A percentile compares a stretch with the other conserved stretches of the same genome.
phyloP scores from a whole-genome alignment of 805 yeast species.

The Metschnikowia continentalis region DNA sequence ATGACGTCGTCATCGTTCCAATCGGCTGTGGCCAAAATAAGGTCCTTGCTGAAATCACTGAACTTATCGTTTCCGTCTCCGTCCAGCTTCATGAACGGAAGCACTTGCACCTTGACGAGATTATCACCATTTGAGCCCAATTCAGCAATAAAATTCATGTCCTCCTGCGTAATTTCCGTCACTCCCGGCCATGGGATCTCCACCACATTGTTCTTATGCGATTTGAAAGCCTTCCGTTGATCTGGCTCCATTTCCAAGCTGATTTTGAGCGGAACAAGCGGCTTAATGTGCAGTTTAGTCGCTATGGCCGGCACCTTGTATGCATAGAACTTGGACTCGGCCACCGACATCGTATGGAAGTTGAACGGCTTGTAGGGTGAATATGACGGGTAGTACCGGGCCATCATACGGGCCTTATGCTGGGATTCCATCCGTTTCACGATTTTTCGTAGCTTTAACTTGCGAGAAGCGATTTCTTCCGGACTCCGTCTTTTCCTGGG shows the following conservation, averaged over 20 bases:
- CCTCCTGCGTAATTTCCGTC: slow-evolving; percentile 26
- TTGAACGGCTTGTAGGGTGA: slow-evolving; percentile 51
- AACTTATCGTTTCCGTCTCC: slow-evolving; percentile 37
- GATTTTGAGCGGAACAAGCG: slow-evolving; percentile 56
- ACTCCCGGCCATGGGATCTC: slow-evolving; percentile 8
- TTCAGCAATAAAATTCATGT: slow-evolving; percentile 28
- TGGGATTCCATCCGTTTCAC: slow-evolving; percentile 30
- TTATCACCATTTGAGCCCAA: slow-evolving; percentile 20
- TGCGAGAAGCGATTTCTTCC: slow-evolving; percentile 21
- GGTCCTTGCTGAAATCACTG: slow-evolving; percentile 45
- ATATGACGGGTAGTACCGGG: slow-evolving; percentile 61
- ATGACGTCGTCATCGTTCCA: slow-evolving; percentile 71
- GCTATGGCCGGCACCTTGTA: slow-evolving; percentile 50
- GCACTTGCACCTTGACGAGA: slow-evolving; percentile 18
- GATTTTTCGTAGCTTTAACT: slow-evolving; percentile 24
- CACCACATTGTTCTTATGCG: slow-evolving; percentile 15
- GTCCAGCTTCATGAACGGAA: slow-evolving; percentile 31
- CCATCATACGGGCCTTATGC: slow-evolving; percentile 28
- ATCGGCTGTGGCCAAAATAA: slow-evolving; percentile 65
- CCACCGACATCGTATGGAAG: slow-evolving; percentile 63
- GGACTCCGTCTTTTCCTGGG: slow-evolving; percentile 12
- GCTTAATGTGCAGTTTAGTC: slow-evolving; percentile 27
- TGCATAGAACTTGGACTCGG: slow-evolving; percentile 51
- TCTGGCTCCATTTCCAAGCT: slow-evolving; percentile 62
- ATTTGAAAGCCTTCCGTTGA: slow-evolving; percentile 49